Conservation (phyloP, 306 rosid species). For the Cucurbita maxima region DNA sequence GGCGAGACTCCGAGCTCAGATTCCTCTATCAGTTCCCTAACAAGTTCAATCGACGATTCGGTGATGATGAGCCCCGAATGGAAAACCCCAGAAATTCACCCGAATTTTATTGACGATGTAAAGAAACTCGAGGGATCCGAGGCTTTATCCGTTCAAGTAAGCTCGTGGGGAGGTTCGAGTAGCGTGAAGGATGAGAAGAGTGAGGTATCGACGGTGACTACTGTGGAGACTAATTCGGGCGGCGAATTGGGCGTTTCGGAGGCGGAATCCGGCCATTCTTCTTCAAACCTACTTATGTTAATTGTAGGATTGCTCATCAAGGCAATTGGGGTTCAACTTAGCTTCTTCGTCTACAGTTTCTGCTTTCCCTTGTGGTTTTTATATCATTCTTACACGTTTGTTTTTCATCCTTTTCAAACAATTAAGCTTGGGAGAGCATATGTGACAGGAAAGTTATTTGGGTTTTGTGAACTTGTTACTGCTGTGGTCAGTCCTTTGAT, state of each 20-base stretch:
- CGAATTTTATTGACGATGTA: slow-evolving; percentile 16
- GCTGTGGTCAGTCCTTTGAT: slow-evolving; percentile 16
- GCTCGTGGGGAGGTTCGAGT: slow-evolving; percentile 10
- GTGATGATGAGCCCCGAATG: slow-evolving; percentile 11
- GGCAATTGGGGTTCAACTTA: slow-evolving; percentile 39
- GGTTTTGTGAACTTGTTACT: slow-evolving; percentile 7
- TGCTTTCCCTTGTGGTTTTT: slow-evolving; percentile 33
- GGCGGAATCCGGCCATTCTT: slow-evolving; percentile 15
- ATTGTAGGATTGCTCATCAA: slow-evolving; percentile 37
- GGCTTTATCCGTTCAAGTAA: slow-evolving; percentile 5
- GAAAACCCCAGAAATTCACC: neutral
- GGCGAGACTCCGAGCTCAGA: slow-evolving; percentile 6
- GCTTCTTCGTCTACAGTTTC: slow-evolving; percentile 24
- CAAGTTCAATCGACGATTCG: slow-evolving; percentile 2
- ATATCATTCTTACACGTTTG: slow-evolving; percentile 23
- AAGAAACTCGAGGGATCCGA: slow-evolving; percentile 9
- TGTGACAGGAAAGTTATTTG: slow-evolving; percentile 9
- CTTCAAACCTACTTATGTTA: slow-evolving; percentile 24
- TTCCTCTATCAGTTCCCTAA: slow-evolving; percentile 12
- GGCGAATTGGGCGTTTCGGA: slow-evolving; percentile 28
- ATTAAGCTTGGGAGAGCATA: slow-evolving; percentile 19
- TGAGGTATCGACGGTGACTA: slow-evolving; percentile 37
- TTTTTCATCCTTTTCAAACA: slow-evolving; percentile 43
- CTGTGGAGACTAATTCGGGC: slow-evolving; percentile 9
- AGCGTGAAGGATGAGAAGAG: slow-evolving; percentile 13